Base-by-base conservation (phyloP, 345 rosid genomes). In the Lagerstroemia speciosa region DNA sequence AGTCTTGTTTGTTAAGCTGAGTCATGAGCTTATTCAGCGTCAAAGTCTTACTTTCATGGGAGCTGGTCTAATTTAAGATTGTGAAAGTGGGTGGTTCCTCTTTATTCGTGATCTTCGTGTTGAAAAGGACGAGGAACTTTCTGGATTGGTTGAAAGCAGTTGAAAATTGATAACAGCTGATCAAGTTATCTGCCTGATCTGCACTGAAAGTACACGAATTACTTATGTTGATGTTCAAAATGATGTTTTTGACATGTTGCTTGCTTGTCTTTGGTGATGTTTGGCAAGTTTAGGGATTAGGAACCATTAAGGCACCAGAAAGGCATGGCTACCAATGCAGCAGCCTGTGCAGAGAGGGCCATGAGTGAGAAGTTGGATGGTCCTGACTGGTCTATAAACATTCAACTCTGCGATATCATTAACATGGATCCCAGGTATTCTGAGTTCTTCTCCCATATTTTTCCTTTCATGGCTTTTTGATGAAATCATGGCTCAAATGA, bases 311-410 rank as follows among this genome's bases (percentile, higher is more conserved):
- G 62, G 11, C 17, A 19, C 29, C 55, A 45, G 71, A 62, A 31
- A 32, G 38, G 3, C 15, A 93, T 93, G 98, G 89, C 92, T 26
- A 81, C 75, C 75, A 85, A 71, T 72, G 96, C 85, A 17, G 84
- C 91, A 34, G 81, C 93, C 24, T 88, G 87, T 72, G 99, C 96
- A 27, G 99, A 94, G 85, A 89, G 99, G 78, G 98, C 98, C 9
- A 94, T 97, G 0, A 91, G 83, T 72, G 99, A 94, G 78, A 82
- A 78, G 83, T 70, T 94, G 81, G 76, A 83, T 67, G 93, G 93
- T 73, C 99, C 99, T 1, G 99, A 94, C 71, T 94, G 99, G 99
- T 96, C 99, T 65, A 72, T 94, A 71, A 94, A 87, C 83, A 83
- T 94, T 11, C 97, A 94, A 79, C 77, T 94, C 3, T 94, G 99